These are phyloP conservation scores for Adansonia grandidieri DNA, from an alignment of 441 rosid species.

Conservation along the genomic window DNA sequence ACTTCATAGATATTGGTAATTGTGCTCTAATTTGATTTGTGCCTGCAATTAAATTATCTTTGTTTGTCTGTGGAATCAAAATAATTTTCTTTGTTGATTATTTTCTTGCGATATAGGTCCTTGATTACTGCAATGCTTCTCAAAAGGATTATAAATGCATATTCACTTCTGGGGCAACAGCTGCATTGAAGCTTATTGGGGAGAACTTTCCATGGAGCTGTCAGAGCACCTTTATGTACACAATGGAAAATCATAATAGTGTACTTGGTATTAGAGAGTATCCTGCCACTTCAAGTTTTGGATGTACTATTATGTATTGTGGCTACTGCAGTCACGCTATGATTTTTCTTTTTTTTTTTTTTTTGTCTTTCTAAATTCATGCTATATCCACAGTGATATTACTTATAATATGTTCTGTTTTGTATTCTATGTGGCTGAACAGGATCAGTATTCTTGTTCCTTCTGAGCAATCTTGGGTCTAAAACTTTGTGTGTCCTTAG, in stretches of 20 bases:
- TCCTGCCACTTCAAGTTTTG: constrained; percentile 40
- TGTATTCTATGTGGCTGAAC: not conserved
- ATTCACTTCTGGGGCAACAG: constrained; percentile 94
- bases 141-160: constrained; percentile 79
- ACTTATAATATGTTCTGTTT: not conserved
- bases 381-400: not conserved
- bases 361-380: not conserved
- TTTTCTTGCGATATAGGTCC: constrained; percentile 55
- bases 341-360: not conserved
- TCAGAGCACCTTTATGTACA: constrained; percentile 67
- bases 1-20: constrained; percentile 1
- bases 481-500: constrained; percentile 37
- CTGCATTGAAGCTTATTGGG: constrained; percentile 87
- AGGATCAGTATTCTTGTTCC: not conserved
- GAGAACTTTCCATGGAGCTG: constrained; percentile 92
- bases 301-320: not conserved
- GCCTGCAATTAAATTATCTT: not conserved
- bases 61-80: not conserved
- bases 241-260: constrained; percentile 95
- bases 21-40: constrained; percentile 10
- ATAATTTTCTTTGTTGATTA: not conserved
- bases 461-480: constrained; percentile 17
- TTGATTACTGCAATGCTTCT: constrained; percentile 85
- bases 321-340: not conserved
- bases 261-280: constrained; percentile 99